Evolutionary conservation across 495 filamentous ascomycete genomes (phyloP).

Genomic region (Aspergillus egyptiacus): DNA sequence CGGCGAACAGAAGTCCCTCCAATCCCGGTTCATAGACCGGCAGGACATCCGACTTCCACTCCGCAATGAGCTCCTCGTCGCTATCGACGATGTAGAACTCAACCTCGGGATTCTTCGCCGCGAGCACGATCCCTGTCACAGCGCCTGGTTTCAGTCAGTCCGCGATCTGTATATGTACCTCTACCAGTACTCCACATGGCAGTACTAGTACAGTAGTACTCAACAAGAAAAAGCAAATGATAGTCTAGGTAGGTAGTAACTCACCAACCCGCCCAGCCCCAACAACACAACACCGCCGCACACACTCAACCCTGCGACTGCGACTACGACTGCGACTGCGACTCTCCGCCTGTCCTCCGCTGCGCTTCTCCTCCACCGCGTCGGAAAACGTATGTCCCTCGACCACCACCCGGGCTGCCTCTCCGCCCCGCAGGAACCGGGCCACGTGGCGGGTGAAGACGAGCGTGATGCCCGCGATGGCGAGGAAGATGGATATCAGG

Average conservation of each 20-base stretch:
- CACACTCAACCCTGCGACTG: slow-evolving; percentile 16
- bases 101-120: slow-evolving; percentile 61
- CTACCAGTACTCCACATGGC: neutral
- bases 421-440: no score
- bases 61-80: slow-evolving; percentile 54
- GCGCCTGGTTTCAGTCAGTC: slow-evolving; percentile 45
- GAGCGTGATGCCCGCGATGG: no score
- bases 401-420: no score
- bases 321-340: no score
- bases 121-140: slow-evolving; percentile 67
- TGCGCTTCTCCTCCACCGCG: no score
- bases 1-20: slow-evolving; percentile 37
- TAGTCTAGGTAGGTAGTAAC: no score
- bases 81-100: slow-evolving; percentile 67
- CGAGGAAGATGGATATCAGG: no score
- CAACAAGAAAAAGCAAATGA: no score
- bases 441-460: no score
- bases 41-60: slow-evolving; percentile 67
- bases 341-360: no score
- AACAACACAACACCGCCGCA: slow-evolving; percentile 19
- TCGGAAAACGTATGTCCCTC: no score
- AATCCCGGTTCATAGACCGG: slow-evolving; percentile 54
- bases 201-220: neutral
- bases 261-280: slow-evolving; percentile 17
- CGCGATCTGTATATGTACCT: no score